Evolutionary conservation across 805 yeast species (phyloP), one percentile per base, ranked within the genome.

Genomic region (Hanseniaspora jakobsenii): DNA sequence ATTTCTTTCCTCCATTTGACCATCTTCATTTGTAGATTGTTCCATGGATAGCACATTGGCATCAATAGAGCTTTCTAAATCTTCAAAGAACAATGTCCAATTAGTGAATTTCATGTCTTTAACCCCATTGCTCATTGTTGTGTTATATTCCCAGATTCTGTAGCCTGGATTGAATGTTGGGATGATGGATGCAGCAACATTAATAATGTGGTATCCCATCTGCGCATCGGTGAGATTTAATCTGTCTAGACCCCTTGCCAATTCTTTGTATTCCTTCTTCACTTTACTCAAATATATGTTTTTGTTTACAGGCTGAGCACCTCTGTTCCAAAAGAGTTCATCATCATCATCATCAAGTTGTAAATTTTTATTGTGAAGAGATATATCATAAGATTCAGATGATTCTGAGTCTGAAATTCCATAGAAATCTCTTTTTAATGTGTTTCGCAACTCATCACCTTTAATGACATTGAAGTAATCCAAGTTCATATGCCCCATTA

Each of bases 401-500:
- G n/a, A n/a, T n/a, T n/a, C n/a, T n/a, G n/a, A n/a, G n/a, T n/a
- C n/a, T n/a, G n/a, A n/a, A n/a, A n/a, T n/a, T n/a, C n/a, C n/a
- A n/a, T n/a, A n/a, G n/a, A n/a, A n/a, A n/a, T n/a, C n/a, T n/a
- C n/a, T n/a, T n/a, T 24, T 31, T 17, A 35, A 17, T n/a, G 13
- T 31, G 2, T 28, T 35, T 31, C 45, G 49, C 32, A 51, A 46
- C 7, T 55, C 70, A 48, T 69, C 67, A 2, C 84, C 70, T 62
- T 84, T 89, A 49, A 80, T 65, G 0, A 93, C 85, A 36, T 81
- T 69, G 57, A 81, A 83, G 62, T 84, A 94, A 57, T 85, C 94
- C 44, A 83, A 66, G 60, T 84, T 84, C 94, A 84, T 84, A 57
- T 84, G 95, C 0, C 95, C 95, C 58, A 72, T 84, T 24, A 84